phyloP scores from a whole-genome alignment of 768 basidiomycete species.

The Boletus coccyginus region DNA sequence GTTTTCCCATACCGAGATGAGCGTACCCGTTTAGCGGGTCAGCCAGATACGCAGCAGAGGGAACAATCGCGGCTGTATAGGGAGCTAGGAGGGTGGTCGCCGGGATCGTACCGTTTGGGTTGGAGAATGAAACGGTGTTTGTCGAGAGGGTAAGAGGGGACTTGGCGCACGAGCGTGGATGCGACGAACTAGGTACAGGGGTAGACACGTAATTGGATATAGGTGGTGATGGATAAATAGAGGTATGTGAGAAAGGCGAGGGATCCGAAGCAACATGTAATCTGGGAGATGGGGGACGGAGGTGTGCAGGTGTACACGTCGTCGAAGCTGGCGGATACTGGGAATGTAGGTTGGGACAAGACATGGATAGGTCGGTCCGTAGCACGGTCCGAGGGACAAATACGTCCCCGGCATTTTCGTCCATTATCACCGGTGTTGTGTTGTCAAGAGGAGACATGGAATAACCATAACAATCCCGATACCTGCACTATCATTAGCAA shows the following conservation, averaged over 20 bases:
- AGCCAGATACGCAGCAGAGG: conserved; percentile 63
- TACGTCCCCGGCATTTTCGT: conserved; percentile 24
- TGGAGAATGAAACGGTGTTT: conserved; percentile 35
- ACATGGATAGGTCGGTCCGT: conserved; percentile 10
- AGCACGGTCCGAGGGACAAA: conserved; percentile 25
- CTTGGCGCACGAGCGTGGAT: conserved; percentile 14
- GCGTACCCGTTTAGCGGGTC: conserved; percentile 89
- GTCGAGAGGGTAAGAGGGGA: conserved; percentile 36
- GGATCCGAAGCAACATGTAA: conserved; percentile 25
- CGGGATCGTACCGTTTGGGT: conserved; percentile 57
- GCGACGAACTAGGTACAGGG: conserved; percentile 20
- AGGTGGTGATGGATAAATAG: conserved; percentile 27
- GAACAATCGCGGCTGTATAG: conserved; percentile 60
- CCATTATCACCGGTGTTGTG: conserved; percentile 35
- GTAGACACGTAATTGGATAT: conserved; percentile 22
- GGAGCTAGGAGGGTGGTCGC: conserved; percentile 59
- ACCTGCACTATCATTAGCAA: conserved; percentile 24
- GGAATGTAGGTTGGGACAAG: conserved; percentile 9
- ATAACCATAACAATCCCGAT: conserved; percentile 27
- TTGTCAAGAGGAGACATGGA: conserved; percentile 29
- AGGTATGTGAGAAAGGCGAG: conserved; percentile 16
- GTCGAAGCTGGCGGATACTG: conserved; percentile 5
- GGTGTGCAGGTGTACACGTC: conserved; percentile 23
- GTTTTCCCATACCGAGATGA: conserved; percentile 78
- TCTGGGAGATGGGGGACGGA: conserved; percentile 29